phyloP scores from a whole-genome alignment of 2,329 filamentous ascomycete genomes.

The Phyllosticta paracitricarpa region DNA sequence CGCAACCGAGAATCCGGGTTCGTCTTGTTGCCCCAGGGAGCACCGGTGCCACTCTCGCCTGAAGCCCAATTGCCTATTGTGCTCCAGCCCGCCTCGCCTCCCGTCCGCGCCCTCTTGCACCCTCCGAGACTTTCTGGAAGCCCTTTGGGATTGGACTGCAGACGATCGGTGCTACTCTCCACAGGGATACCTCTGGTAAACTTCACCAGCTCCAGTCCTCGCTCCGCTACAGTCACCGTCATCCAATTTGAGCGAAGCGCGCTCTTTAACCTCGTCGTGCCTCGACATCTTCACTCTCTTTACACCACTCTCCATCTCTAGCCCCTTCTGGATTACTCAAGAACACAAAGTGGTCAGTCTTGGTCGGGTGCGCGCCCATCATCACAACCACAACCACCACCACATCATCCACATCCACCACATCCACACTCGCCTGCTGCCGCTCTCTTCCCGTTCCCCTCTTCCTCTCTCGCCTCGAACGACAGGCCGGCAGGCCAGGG shows the following conservation, averaged over 20 bases:
- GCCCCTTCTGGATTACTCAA: constrained; percentile 42
- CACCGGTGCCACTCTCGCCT: constrained; percentile 20
- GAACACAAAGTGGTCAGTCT: constrained; percentile 38
- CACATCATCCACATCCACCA: not conserved
- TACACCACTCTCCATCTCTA: not conserved
- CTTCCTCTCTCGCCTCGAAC: constrained; percentile 22
- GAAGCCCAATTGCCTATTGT: constrained; percentile 29
- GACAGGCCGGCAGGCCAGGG: constrained; percentile 33
- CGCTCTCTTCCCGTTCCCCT: constrained; percentile 27
- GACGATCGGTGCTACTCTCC: constrained; percentile 28
- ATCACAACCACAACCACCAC: constrained; percentile 27
- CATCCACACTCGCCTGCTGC: not conserved
- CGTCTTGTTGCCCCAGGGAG: constrained; percentile 27
- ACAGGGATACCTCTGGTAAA: constrained; percentile 16
- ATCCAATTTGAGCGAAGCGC: constrained; percentile 8
- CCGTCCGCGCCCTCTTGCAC: constrained; percentile 28
- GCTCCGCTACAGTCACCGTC: constrained; percentile 8
- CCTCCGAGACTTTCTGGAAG: constrained; percentile 34
- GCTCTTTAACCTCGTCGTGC: constrained; percentile 9
- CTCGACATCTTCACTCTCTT: not conserved
- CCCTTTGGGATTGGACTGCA: constrained; percentile 27
- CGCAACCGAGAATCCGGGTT: constrained; percentile 37
- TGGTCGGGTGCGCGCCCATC: constrained; percentile 34
- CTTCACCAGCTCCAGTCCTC: constrained; percentile 9
- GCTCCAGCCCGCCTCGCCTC: constrained; percentile 22